Evolutionary conservation across 139 green algal genomes (phyloP).

Genomic region (Mychonastes homosphaera): DNA sequence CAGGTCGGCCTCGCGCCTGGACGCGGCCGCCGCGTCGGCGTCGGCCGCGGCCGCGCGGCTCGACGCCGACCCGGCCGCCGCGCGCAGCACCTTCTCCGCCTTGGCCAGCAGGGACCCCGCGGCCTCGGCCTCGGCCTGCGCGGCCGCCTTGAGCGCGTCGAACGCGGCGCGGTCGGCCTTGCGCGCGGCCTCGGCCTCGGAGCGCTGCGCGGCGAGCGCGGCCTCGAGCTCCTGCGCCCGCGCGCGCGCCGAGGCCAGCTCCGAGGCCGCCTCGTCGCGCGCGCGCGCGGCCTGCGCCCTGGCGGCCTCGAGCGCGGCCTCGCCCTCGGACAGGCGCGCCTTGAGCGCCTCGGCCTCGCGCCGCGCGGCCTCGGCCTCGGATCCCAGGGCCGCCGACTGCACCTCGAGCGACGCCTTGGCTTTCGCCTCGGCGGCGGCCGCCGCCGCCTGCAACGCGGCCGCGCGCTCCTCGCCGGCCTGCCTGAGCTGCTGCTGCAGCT

Average conservation of each 20-base stretch:
- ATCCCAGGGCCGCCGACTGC: neutral
- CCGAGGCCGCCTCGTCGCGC: neutral
- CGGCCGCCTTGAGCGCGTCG: constrained; percentile 10
- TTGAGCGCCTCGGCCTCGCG: constrained; percentile 4
- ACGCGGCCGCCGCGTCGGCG: no score
- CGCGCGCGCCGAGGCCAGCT: no score
- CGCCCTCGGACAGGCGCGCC: neutral
- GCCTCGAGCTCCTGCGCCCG: neutral
- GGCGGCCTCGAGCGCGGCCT: constrained; percentile 2
- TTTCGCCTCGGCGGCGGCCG: neutral
- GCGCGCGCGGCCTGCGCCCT: constrained; percentile 2
- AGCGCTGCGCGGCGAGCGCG: neutral
- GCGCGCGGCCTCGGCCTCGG: neutral
- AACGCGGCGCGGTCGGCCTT: no score
- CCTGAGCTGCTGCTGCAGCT: neutral
- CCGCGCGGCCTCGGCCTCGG: neutral
- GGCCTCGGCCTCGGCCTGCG: constrained; percentile 8
- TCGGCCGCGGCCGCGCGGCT: no score
- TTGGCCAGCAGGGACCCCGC: constrained; percentile 11
- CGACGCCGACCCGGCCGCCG: no score
- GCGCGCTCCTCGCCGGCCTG: neutral
- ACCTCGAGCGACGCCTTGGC: constrained; percentile 1
- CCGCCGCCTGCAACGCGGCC: neutral
- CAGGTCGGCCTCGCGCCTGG: no score
- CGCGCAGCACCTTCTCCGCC: constrained; percentile 15